Base-by-base conservation (phyloP, 495 filamentous ascomycete genomes). In the Cenococcum geophilum region DNA sequence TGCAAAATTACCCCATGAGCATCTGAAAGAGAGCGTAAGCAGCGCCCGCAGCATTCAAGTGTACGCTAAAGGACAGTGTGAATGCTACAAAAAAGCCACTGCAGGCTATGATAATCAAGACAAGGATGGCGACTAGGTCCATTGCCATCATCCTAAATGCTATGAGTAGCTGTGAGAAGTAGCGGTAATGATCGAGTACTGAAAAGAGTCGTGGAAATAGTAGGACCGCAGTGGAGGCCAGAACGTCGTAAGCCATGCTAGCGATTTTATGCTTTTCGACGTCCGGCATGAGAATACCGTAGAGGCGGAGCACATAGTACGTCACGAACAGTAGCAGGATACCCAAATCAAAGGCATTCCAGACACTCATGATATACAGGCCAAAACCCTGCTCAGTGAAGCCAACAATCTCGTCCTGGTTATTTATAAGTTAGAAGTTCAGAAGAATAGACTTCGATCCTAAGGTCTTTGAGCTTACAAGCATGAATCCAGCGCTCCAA, bases 81-180 rank as follows among this genome's bases (percentile, higher is more conserved):
- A 97, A 95, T 55, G 93, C 92, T 48, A 95, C 90, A 61, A 96
- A 93, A 74, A 97, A 97, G 47, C 91, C 92, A 63, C 88, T 91
- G 74, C 91, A 97, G 62, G 83, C 83, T 56, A 96, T 88, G 14
- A 95, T 69, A 47, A 95, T 87, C 18, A 96, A 77, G 1, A 95
- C 73, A 45, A 92, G 87, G 5, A 96, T 83, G 0, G 92, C 90
- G 1, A 88, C 79, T 20, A 97, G 77, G 72, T 97, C 92, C 52
- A 89, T 80, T 0, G 89, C 89, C 89, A 97, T 96, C 68, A 96
- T 86, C 21, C 91, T 80, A 65, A 97, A 95, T 1, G 91, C 91
- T 62, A 97, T 95, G 49, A 97, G 80, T 34, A 97, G 79, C 72
- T 95, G 91, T 4, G 90, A 95, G 74, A 96, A 96, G 70, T 96